Conservation (phyloP, 192 early-diverging fungal species). For the Coemansia biformis region DNA sequence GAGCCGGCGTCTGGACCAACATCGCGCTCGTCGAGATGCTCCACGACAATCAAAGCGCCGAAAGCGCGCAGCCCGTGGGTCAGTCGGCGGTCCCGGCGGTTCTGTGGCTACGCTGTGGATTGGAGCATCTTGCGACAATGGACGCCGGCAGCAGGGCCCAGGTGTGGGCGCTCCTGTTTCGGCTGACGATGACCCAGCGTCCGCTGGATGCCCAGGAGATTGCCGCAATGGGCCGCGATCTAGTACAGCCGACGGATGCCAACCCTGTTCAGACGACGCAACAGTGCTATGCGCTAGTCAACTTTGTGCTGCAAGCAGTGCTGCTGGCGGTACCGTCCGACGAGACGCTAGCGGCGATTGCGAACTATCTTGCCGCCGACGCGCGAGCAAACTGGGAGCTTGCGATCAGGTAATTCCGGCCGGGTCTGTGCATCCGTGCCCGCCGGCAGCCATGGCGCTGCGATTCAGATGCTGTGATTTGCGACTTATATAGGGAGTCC, state of each 20-base stretch:
- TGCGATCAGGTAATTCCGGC: slow-evolving; percentile 34
- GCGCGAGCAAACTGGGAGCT: slow-evolving; percentile 20
- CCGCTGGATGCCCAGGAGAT: slow-evolving; percentile 15
- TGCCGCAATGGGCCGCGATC: slow-evolving; percentile 8
- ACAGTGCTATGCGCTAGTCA: slow-evolving; percentile 9
- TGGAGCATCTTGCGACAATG: slow-evolving; percentile 3
- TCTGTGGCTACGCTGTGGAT: slow-evolving; percentile 20
- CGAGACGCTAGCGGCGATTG: slow-evolving; percentile 9
- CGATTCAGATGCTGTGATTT: neutral
- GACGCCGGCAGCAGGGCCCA: slow-evolving; percentile 17
- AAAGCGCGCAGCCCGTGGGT: neutral
- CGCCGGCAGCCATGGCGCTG: no score
- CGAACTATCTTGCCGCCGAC: slow-evolving; percentile 1
- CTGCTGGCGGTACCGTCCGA: slow-evolving; percentile 3
- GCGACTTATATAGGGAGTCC: no score
- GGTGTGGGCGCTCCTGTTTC: slow-evolving; percentile 24
- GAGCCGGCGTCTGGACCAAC: slow-evolving; percentile 18
- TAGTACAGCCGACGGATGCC: neutral
- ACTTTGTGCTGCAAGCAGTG: slow-evolving; percentile 13
- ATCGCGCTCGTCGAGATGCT: slow-evolving; percentile 26
- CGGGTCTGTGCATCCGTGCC: no score
- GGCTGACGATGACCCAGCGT: slow-evolving; percentile 7
- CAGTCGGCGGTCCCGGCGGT: slow-evolving; percentile 5
- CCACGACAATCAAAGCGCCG: neutral
- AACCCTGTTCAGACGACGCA: neutral